Conservation (phyloP, 225 moss, liverwort and hornwort genomes). For the Rhytidiadelphus loreus region DNA sequence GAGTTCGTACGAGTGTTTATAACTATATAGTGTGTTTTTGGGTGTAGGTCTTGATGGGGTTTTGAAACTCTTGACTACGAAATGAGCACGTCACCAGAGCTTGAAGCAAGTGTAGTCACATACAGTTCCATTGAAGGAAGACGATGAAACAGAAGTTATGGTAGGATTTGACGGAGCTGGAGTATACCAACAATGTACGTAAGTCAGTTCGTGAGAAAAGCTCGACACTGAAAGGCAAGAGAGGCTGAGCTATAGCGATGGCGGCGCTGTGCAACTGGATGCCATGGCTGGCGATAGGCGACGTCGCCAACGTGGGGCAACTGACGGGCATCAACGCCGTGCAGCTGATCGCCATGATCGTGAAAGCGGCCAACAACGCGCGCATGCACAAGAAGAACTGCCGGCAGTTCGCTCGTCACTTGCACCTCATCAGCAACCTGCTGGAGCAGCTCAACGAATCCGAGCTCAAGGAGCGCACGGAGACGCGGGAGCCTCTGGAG, state of each 20-base stretch:
- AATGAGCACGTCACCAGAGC: background rate
- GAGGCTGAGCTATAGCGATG: background rate
- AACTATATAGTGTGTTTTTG: background rate
- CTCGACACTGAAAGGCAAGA: background rate
- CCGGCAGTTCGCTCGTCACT: slow-evolving; percentile 69
- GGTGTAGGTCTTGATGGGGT: background rate
- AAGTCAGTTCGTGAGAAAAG: background rate
- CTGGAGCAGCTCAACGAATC: slow-evolving; percentile 71
- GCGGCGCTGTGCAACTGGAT: slow-evolving; percentile 34
- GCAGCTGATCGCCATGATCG: slow-evolving; percentile 64
- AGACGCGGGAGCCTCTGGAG: slow-evolving; percentile 77
- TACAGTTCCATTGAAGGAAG: background rate
- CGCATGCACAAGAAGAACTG: slow-evolving; percentile 99
- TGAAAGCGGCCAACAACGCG: slow-evolving; percentile 61
- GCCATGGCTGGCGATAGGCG: slow-evolving; percentile 75
- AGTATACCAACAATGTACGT: background rate
- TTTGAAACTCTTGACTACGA: background rate
- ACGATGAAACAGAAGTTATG: background rate
- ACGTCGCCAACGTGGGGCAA: slow-evolving; percentile 69
- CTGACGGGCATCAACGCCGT: slow-evolving; percentile 53
- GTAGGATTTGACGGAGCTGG: background rate
- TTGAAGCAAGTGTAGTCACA: background rate
- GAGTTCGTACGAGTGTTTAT: background rate
- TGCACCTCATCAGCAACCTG: slow-evolving; percentile 79
- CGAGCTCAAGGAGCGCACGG: slow-evolving; percentile 61